A percentile compares a stretch with the other conserved stretches of the same genome.
These are phyloP conservation scores for Aspergillus caelatus DNA, from an alignment of 2,329 filamentous ascomycete genomes.

Conservation along the genomic window DNA sequence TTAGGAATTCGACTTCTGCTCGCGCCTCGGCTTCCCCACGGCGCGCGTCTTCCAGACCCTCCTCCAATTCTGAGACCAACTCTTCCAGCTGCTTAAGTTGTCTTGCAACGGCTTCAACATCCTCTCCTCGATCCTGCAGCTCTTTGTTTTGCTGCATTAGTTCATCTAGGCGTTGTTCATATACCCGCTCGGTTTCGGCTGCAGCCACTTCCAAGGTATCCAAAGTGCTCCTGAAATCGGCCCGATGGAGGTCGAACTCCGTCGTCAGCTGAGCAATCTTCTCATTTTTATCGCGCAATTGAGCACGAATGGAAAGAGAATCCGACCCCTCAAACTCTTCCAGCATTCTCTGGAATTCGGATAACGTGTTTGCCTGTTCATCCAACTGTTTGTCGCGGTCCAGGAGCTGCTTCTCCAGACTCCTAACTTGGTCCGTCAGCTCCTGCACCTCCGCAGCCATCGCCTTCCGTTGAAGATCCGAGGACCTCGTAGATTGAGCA, in stretches of 20 bases:
- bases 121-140: conserved; percentile 77
- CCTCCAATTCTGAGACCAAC: conserved; percentile 93
- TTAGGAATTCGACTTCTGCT: conserved; percentile 91
- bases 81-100: conserved; percentile 96
- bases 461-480: conserved; percentile 31
- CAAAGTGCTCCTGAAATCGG: conserved; percentile 95
- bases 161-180: conserved; percentile 65
- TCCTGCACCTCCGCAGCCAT: conserved; percentile 34
- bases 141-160: conserved; percentile 82
- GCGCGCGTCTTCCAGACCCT: conserved; percentile 91
- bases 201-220: conserved; percentile 95
- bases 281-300: conserved; percentile 93
- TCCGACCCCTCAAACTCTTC: conserved; percentile 84
- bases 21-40: conserved; percentile 93
- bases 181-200: conserved; percentile 90
- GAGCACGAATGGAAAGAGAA: conserved; percentile 72
- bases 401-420: conserved; percentile 72
- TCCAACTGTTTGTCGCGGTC: conserved; percentile 86
- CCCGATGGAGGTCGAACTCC: conserved; percentile 92
- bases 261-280: conserved; percentile 90
- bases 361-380: conserved; percentile 78
- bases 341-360: conserved; percentile 87
- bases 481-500: conserved; percentile 33
- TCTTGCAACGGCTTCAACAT: conserved; percentile 86
- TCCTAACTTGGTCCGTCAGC: conserved; percentile 72